These are phyloP conservation scores for Sutorius australiensis DNA, from an alignment of 768 basidiomycete genomes.

Conservation along the genomic window DNA sequence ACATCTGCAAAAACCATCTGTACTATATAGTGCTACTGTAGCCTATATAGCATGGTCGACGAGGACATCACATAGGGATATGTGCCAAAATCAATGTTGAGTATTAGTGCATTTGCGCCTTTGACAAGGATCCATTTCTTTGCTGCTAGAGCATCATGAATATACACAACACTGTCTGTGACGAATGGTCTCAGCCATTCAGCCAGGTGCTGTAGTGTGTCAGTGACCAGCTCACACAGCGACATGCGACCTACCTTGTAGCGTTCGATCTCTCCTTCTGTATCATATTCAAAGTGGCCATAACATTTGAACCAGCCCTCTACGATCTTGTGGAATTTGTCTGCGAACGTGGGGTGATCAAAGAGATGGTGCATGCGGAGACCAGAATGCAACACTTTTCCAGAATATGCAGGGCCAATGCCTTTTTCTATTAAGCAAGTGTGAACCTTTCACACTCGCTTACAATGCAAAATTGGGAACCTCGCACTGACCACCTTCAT, in stretches of 20 bases:
- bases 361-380: slow-evolving; percentile 96
- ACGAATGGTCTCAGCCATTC: slow-evolving; percentile 84
- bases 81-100: slow-evolving; percentile 96
- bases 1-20: no score
- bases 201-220: slow-evolving; percentile 60
- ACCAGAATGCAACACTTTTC: slow-evolving; percentile 94
- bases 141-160: slow-evolving; percentile 73
- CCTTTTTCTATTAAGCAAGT: slow-evolving; percentile 98
- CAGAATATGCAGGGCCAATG: slow-evolving; percentile 97
- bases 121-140: slow-evolving; percentile 88
- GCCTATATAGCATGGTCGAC: slow-evolving; percentile 77
- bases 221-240: not conserved
- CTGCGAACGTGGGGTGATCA: slow-evolving; percentile 76
- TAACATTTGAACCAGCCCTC: slow-evolving; percentile 98
- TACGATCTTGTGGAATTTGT: slow-evolving; percentile 92
- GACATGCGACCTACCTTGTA: slow-evolving; percentile 65
- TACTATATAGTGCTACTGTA: no score
- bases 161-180: slow-evolving; percentile 79
- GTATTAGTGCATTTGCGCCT: slow-evolving; percentile 97
- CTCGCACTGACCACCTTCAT: no score
- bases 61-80: slow-evolving; percentile 98
- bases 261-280: slow-evolving; percentile 89
- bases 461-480: no score
- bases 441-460: no score
- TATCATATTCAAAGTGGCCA: slow-evolving; percentile 97